phyloP scores from a whole-genome alignment of 306 rosid genomes.

The Prunus mira region DNA sequence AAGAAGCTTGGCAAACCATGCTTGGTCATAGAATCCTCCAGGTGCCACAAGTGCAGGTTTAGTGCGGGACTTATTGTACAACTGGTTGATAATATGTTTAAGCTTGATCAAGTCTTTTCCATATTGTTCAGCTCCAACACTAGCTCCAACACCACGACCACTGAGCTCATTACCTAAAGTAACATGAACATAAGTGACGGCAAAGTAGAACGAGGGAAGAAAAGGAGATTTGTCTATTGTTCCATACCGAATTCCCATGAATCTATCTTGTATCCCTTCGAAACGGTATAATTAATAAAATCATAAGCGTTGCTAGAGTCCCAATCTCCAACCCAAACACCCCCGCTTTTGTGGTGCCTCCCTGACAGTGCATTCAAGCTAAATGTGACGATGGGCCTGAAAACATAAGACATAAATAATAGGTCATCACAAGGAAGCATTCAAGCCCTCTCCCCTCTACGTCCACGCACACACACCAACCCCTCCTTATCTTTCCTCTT shows the following conservation, averaged over 20 bases:
- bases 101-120: constrained; percentile 80
- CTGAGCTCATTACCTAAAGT: constrained; percentile 82
- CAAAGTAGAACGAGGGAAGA: constrained; percentile 8
- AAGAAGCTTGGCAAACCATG: constrained; percentile 75
- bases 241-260: constrained; percentile 95
- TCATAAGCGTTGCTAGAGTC: constrained; percentile 58
- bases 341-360: constrained; percentile 44
- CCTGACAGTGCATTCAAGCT: constrained; percentile 91
- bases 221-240: constrained; percentile 18
- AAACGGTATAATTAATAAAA: constrained; percentile 67
- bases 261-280: constrained; percentile 68
- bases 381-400: constrained; percentile 77
- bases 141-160: constrained; percentile 80
- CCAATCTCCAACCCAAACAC: constrained; percentile 87
- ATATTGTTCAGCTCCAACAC: constrained; percentile 70
- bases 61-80: constrained; percentile 40
- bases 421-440: background rate
- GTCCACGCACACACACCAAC: too few relatives aligned
- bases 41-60: constrained; percentile 83
- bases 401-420: constrained; percentile 21
- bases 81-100: constrained; percentile 38
- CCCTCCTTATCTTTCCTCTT: background rate
- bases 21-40: constrained; percentile 77
- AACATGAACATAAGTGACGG: constrained; percentile 24
- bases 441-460: background rate